These are phyloP conservation scores for Sporothrix protearum DNA, from an alignment of 2,329 filamentous ascomycete species.

Conservation along the genomic window DNA sequence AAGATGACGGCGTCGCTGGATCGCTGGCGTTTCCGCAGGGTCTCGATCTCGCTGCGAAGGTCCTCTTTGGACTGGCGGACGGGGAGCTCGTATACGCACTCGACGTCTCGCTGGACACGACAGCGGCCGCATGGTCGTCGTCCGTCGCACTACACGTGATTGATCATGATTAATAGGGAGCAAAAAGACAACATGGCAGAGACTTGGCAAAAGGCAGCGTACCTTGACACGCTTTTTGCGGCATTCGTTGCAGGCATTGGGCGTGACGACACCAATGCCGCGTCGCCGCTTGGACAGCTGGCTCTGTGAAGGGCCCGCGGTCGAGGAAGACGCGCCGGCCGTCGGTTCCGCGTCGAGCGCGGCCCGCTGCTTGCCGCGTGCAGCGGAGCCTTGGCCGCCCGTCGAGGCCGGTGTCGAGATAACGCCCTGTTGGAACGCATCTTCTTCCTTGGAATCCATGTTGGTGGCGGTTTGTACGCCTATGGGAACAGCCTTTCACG, in stretches of 20 bases:
- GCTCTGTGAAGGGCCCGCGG: background rate
- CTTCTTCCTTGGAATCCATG: conserved; percentile 12
- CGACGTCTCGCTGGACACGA: conserved; percentile 49
- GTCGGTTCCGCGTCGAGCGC: conserved; percentile 12
- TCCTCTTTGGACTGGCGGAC: conserved; percentile 62
- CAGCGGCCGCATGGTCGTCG: conserved; percentile 55
- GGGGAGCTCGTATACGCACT: conserved; percentile 60
- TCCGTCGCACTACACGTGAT: conserved; percentile 58
- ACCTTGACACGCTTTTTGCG: conserved; percentile 62
- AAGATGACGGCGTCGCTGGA: conserved; percentile 54
- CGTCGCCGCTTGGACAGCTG: conserved; percentile 46
- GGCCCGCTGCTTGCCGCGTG: conserved; percentile 15
- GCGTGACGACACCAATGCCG: conserved; percentile 55
- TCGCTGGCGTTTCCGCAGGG: conserved; percentile 51
- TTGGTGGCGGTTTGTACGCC: background rate
- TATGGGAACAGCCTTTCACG: too few relatives aligned
- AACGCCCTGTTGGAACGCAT: background rate
- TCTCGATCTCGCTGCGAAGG: conserved; percentile 58
- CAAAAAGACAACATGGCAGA: background rate
- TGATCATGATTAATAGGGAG: background rate
- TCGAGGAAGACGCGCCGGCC: background rate
- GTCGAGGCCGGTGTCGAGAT: background rate
- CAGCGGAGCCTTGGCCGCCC: background rate
- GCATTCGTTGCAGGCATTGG: conserved; percentile 60
- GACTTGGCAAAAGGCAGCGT: conserved; percentile 17